These are phyloP conservation scores for Sporothrix globosa DNA, from an alignment of 2,329 filamentous ascomycete genomes.

Conservation along the genomic window DNA sequence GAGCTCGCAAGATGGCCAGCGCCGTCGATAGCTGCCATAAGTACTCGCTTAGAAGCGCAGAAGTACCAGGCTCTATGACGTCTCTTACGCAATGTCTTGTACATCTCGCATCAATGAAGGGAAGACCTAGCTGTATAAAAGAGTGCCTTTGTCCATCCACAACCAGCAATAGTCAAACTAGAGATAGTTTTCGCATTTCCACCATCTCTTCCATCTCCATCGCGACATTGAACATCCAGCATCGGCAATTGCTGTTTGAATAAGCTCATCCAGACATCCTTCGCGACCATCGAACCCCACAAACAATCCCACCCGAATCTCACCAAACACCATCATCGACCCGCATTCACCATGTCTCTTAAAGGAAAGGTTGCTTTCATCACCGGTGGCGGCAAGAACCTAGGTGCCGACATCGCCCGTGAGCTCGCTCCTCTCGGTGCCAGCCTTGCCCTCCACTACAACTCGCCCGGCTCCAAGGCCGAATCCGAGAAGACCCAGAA, in stretches of 20 bases:
- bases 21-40: neutral
- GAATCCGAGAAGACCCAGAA: slow-evolving; percentile 45
- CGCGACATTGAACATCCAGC: neutral
- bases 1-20: neutral
- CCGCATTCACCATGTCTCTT: slow-evolving; percentile 38
- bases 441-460: slow-evolving; percentile 44
- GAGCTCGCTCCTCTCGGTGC: slow-evolving; percentile 45
- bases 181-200: neutral
- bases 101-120: neutral
- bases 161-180: neutral
- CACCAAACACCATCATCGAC: neutral
- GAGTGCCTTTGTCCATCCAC: neutral
- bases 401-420: slow-evolving; percentile 47
- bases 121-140: neutral
- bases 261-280: neutral
- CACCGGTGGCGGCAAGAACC: slow-evolving; percentile 49
- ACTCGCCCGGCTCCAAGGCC: slow-evolving; percentile 46
- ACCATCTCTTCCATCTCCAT: neutral
- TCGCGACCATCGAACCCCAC: neutral
- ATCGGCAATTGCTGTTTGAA: neutral
- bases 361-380: slow-evolving; percentile 48
- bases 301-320: neutral
- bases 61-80: neutral
- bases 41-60: neutral
- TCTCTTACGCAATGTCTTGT: slow-evolving; percentile 12